Conservation (phyloP, 176 grass and related monocot species). For the Rhynchospora breviuscula region DNA sequence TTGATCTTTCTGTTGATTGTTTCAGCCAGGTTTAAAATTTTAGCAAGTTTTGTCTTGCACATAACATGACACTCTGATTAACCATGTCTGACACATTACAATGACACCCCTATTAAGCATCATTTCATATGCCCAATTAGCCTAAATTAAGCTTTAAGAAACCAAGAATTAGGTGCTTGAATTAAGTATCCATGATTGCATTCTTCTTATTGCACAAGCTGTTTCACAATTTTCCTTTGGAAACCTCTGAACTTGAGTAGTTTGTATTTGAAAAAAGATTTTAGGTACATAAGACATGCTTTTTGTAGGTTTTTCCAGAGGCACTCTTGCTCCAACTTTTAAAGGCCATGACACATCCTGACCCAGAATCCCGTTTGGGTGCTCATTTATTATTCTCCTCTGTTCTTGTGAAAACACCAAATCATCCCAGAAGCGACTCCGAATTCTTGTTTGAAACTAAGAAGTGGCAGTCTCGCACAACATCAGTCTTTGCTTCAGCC, state of each 20-base stretch:
- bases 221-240: not conserved
- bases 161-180: not conserved
- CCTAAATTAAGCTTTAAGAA: not conserved
- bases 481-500: constrained; percentile 96
- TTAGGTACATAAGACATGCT: not conserved
- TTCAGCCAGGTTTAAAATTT: not conserved
- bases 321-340: constrained; percentile 78
- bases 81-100: not conserved
- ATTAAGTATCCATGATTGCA: not conserved
- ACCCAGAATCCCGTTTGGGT: constrained; percentile 79
- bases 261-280: not conserved
- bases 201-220: not conserved
- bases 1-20: not conserved
- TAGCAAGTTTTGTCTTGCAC: not conserved
- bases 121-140: not conserved
- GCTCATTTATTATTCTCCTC: constrained; percentile 86
- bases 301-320: constrained; percentile 87
- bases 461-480: constrained; percentile 77
- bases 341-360: constrained; percentile 82
- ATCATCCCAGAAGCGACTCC: constrained; percentile 61
- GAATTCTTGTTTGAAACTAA: constrained; percentile 89
- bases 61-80: no score
- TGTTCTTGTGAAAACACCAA: constrained; percentile 60
- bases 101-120: not conserved
- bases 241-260: not conserved